These are phyloP conservation scores for Syzygium grande DNA, from an alignment of 345 rosid species.

Conservation along the genomic window DNA sequence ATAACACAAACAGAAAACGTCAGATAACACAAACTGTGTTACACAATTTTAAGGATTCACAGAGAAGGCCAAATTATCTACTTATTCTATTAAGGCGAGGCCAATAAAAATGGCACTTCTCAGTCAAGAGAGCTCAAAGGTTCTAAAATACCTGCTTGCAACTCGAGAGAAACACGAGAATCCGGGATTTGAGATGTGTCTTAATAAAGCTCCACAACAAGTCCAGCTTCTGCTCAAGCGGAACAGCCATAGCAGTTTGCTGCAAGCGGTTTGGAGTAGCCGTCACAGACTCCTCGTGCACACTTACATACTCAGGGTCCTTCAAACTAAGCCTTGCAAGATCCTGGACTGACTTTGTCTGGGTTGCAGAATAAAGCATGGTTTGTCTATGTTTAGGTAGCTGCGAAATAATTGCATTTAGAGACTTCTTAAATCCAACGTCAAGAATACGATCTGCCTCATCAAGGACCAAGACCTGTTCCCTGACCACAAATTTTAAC, in stretches of 20 bases:
- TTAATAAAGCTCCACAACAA: slow-evolving; percentile 92
- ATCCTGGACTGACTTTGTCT: slow-evolving; percentile 89
- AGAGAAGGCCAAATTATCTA: not conserved
- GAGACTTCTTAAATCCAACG: slow-evolving; percentile 67
- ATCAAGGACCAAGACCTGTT: slow-evolving; percentile 89
- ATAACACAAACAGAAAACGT: not conserved
- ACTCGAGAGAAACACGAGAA: slow-evolving; percentile 87
- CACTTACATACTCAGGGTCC: slow-evolving; percentile 90
- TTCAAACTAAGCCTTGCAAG: slow-evolving; percentile 96
- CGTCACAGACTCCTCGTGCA: slow-evolving; percentile 70
- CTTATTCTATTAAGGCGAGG: not conserved
- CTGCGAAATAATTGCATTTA: slow-evolving; percentile 87
- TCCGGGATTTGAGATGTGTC: slow-evolving; percentile 65
- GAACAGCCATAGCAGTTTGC: slow-evolving; percentile 83
- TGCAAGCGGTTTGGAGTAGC: slow-evolving; percentile 75
- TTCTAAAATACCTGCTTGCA: slow-evolving; percentile 65
- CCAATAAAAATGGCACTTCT: not conserved
- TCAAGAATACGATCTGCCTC: slow-evolving; percentile 99
- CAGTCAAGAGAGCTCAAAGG: not conserved
- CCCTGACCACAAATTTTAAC: slow-evolving; percentile 21
- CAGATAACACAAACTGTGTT: not conserved
- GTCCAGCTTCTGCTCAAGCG: slow-evolving; percentile 83
- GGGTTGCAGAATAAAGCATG: slow-evolving; percentile 92
- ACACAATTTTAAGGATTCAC: not conserved
- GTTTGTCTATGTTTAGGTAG: slow-evolving; percentile 80